These are phyloP conservation scores for Neurospora sp. DNA, from an alignment of 495 filamentous ascomycete species.

Conservation along the genomic window DNA sequence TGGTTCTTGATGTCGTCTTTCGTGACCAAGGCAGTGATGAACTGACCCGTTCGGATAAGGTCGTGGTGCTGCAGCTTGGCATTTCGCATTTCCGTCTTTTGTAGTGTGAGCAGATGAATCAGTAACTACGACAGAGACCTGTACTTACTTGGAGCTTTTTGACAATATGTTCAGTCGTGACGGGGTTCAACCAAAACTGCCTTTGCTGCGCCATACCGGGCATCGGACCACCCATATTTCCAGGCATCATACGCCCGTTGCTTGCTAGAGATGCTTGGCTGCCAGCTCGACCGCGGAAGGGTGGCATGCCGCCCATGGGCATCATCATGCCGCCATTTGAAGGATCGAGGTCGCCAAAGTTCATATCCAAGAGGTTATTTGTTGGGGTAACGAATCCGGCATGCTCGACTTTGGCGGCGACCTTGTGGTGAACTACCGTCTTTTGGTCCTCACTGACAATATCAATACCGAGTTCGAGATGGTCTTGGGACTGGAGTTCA, in stretches of 20 bases:
- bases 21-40: constrained; percentile 63
- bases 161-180: constrained; percentile 90
- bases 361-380: constrained; percentile 74
- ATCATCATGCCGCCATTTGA: constrained; percentile 59
- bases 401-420: constrained; percentile 91
- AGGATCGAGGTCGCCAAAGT: constrained; percentile 78
- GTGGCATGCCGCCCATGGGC: constrained; percentile 37
- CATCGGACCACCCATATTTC: constrained; percentile 50
- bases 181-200: constrained; percentile 69
- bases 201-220: constrained; percentile 31
- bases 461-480: constrained; percentile 90
- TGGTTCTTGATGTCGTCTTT: constrained; percentile 60
- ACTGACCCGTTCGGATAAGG: constrained; percentile 68
- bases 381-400: constrained; percentile 62
- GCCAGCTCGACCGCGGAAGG: constrained; percentile 53
- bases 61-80: constrained; percentile 82
- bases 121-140: neutral
- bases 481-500: constrained; percentile 77
- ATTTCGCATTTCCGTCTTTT: constrained; percentile 73
- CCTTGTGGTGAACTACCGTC: constrained; percentile 95
- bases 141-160: constrained; percentile 80
- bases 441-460: constrained; percentile 98
- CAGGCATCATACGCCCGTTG: constrained; percentile 44
- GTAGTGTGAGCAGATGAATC: constrained; percentile 4
- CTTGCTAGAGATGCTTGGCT: constrained; percentile 59